A percentile compares a stretch with the other conserved stretches of the same genome.
phyloP scores from a whole-genome alignment of 257 asterid genomes.

The Cruciata laevipes region DNA sequence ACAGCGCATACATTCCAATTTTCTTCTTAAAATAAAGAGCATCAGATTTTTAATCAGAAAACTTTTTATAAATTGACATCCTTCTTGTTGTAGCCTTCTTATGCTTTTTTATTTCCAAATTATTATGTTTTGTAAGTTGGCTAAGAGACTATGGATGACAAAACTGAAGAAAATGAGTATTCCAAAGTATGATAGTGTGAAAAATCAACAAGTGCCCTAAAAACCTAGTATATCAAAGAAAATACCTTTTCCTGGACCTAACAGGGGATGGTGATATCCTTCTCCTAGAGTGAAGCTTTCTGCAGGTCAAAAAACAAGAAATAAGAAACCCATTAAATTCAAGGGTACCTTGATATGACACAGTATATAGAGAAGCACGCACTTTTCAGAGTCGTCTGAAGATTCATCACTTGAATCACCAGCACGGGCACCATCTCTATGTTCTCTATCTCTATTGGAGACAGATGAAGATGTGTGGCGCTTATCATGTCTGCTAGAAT shows the following conservation, averaged over 20 bases:
- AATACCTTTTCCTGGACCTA: slow-evolving; percentile 77
- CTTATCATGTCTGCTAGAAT: slow-evolving; percentile 54
- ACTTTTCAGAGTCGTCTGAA: slow-evolving; percentile 75
- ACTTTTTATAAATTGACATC: background rate
- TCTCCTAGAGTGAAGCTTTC: slow-evolving; percentile 63
- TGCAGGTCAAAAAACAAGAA: slow-evolving; percentile 32
- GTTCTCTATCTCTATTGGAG: slow-evolving; percentile 51
- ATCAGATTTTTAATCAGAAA: background rate
- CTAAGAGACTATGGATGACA: background rate
- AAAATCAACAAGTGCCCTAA: background rate
- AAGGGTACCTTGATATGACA: slow-evolving; percentile 9
- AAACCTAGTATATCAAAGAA: slow-evolving; percentile 2
- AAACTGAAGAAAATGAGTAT: background rate
- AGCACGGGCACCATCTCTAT: slow-evolving; percentile 41
- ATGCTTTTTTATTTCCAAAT: background rate
- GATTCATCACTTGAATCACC: slow-evolving; percentile 62
- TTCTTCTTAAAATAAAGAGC: background rate
- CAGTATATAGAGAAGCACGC: slow-evolving; percentile 10
- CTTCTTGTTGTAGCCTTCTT: background rate
- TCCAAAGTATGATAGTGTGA: background rate
- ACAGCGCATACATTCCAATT: background rate
- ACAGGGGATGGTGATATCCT: slow-evolving; percentile 70
- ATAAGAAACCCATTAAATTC: slow-evolving; percentile 8
- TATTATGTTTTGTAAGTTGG: background rate
- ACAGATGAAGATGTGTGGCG: slow-evolving; percentile 61